Evolutionary conservation across 306 rosid genomes (phyloP), one percentile per base, ranked within the genome.

Genomic region (Quercus berberidifolia): DNA sequence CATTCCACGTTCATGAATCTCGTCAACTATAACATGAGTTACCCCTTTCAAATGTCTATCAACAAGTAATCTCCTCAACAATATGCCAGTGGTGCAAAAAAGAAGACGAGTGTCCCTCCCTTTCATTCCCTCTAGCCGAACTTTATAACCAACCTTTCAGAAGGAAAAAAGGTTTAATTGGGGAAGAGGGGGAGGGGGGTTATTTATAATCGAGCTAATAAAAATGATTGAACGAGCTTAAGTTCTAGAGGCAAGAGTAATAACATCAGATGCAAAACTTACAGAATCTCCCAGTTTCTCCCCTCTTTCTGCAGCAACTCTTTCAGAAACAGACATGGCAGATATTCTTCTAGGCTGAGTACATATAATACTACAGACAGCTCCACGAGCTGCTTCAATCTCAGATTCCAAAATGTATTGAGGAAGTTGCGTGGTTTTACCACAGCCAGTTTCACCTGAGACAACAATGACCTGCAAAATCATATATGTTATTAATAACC

Each of bases 1-100:
- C 94, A 96, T 93, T 83, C 99, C 99, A 33, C 99, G 98, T 83
- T 96, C 99, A 78, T 96, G 99, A 78, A 96, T 96, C 87, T 96
- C 99, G 74, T 96, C 98, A 71, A 93, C 99, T 87, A 96, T 87
- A 77, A 96, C 93, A 86, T 93, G 98, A 43, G 97, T 91, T 73
- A 96, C 86, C 69, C 93, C 96, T 73, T 88, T 91, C 74, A 96
- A 83, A 85, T 82, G 89, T 88, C 99, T 86, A 82, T 96, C 99
- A 60, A 87, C 89, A 19, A 96, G 88, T 77, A 93, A 88, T 83
- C 98, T 96, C 91, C 99, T 91, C 85, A 96, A 81, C 76, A 96
- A 91, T 78, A 96, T 89, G 68, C 98, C 99, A 11, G 99, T 96
- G 80, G 99, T 96, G 86, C 99, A 96, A 86, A 96, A 96, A 69